Percentiles rank a stretch among this genome's conserved stretches.
These are phyloP conservation scores for Candida khao-thaluensis DNA, from an alignment of 805 yeast species.

Conservation along the genomic window DNA sequence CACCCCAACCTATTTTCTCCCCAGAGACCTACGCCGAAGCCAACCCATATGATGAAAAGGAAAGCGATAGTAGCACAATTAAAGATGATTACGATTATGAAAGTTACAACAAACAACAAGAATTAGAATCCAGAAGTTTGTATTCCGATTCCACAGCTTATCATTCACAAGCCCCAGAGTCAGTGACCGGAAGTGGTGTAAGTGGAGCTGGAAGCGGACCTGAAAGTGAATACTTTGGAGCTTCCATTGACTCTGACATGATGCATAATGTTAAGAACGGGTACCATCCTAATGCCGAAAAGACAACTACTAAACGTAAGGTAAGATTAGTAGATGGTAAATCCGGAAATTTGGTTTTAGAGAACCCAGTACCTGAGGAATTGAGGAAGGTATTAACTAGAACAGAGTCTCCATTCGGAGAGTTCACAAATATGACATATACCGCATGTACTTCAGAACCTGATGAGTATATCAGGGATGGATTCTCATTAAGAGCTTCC, in stretches of 20 bases:
- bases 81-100: slow-evolving; percentile 30
- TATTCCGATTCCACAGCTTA: slow-evolving; percentile 38
- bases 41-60: slow-evolving; percentile 25
- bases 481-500: slow-evolving; percentile 83
- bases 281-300: slow-evolving; percentile 61
- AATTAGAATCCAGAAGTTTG: slow-evolving; percentile 33
- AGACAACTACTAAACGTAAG: slow-evolving; percentile 67
- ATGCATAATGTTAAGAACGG: slow-evolving; percentile 44
- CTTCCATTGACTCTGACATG: slow-evolving; percentile 46
- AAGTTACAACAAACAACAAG: slow-evolving; percentile 31
- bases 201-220: slow-evolving; percentile 16
- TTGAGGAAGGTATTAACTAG: slow-evolving; percentile 80
- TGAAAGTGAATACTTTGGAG: slow-evolving; percentile 36
- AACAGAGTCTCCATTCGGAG: slow-evolving; percentile 76
- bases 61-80: slow-evolving; percentile 17
- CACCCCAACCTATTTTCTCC: slow-evolving; percentile 66
- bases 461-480: slow-evolving; percentile 73
- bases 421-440: slow-evolving; percentile 93
- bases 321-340: slow-evolving; percentile 61
- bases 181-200: slow-evolving; percentile 16
- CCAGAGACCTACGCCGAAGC: slow-evolving; percentile 66
- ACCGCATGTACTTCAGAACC: slow-evolving; percentile 96
- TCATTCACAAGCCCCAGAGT: slow-evolving; percentile 26
- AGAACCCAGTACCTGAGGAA: slow-evolving; percentile 92
- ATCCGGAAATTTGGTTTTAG: slow-evolving; percentile 81